phyloP scores from a whole-genome alignment of 495 filamentous ascomycete species.

The Penicillium pulvis region DNA sequence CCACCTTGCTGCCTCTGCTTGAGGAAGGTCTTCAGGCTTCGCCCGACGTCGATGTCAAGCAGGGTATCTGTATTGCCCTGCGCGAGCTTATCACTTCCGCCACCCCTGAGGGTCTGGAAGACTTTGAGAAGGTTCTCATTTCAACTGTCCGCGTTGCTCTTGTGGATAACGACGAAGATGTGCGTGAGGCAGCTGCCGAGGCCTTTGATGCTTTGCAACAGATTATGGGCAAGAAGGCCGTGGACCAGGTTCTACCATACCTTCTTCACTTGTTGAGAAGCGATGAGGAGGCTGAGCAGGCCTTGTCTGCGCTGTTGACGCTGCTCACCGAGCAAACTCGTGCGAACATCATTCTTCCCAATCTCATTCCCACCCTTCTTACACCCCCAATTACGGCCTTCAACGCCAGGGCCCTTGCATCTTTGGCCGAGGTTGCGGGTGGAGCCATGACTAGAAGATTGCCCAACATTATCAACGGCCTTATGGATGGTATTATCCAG shows the following conservation, averaged over 20 bases:
- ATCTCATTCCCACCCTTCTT: constrained; percentile 90
- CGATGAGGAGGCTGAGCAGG: constrained; percentile 87
- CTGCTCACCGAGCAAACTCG: constrained; percentile 90
- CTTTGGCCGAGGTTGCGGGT: constrained; percentile 86
- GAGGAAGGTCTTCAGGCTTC: constrained; percentile 89
- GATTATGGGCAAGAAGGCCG: constrained; percentile 86
- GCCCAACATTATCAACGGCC: constrained; percentile 82
- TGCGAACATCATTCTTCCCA: constrained; percentile 94
- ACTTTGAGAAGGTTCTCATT: constrained; percentile 92
- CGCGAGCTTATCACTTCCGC: constrained; percentile 93
- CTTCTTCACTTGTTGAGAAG: constrained; percentile 83
- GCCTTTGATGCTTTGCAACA: constrained; percentile 94
- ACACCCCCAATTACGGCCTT: constrained; percentile 88
- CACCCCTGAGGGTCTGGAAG: constrained; percentile 83
- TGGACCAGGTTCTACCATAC: constrained; percentile 92
- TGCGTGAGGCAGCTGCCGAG: constrained; percentile 93
- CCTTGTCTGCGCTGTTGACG: constrained; percentile 86
- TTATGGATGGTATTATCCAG: constrained; percentile 88
- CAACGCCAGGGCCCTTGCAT: constrained; percentile 91
- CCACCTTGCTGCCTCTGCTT: constrained; percentile 84
- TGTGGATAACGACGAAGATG: constrained; percentile 84
- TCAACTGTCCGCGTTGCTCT: constrained; percentile 91
- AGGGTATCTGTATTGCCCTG: constrained; percentile 96
- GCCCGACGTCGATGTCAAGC: constrained; percentile 88
- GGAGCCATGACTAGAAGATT: constrained; percentile 85